Base-by-base conservation (phyloP, 306 rosid species). In the Cucumis melo region DNA sequence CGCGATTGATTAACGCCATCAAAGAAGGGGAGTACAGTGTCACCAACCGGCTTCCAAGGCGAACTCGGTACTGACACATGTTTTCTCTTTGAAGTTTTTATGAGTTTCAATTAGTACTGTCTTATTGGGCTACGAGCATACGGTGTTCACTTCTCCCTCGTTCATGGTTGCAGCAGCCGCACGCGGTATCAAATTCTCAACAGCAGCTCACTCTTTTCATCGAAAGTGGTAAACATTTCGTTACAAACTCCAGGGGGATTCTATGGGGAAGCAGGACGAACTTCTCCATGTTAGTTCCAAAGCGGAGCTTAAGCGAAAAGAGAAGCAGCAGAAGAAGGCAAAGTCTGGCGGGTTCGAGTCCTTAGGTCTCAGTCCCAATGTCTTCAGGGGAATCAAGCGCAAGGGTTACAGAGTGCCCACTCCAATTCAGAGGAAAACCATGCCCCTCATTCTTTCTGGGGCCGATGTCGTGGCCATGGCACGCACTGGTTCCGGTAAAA, bases 391-490 rank as follows among this genome's bases (percentile, higher is more conserved):
- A 80, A 82, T 91, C 81, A 90, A 73, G 72, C 96, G 94, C 79
- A 93, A 93, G 81, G 98, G 98, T 9, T 91, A 93, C 85, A 84
- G 60, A 73, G 93, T 93, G 17, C 98, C 98, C 63, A 91, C 98
- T 24, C 98, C 96, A 3, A 93, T 93, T 56, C 98, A 93, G 89
- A 83, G 98, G 77, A 91, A 93, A 60, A 93, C 97, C 10, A 90
- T 93, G 96, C 98, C 98, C 0, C 84, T 90, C 64, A 93, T 93
- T 65, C 92, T 93, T 55, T 82, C 93, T 10, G 98, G 98, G 7
- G 41, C 81, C 19, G 98, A 93, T 53, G 96, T 93, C 8, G 97
- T 93, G 7, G 97, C 98, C 80, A 93, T 93, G 98, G 98, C 98
- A 72, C 91, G 98, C 10, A 93, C 98, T 0, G 97, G 97, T 11